These are phyloP conservation scores for Cyanophora paradoxa DNA, from an alignment of 78 protist genomes.

Conservation along the genomic window DNA sequence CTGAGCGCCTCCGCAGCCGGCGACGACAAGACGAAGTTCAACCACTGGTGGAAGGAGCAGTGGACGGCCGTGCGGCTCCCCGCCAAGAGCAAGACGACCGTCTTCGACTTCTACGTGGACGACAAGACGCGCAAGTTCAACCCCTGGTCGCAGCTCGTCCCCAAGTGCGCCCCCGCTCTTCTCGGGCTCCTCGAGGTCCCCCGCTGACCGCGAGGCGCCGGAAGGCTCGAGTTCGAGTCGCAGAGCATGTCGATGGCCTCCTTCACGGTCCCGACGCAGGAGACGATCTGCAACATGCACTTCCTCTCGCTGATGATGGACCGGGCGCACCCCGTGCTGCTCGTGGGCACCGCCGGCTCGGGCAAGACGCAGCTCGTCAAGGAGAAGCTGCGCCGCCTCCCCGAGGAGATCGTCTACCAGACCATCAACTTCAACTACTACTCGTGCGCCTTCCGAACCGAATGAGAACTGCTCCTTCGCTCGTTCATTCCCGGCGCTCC, in stretches of 20 bases:
- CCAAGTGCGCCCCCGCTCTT: too few species aligned
- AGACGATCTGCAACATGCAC: constrained; percentile 7
- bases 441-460: constrained; percentile 30
- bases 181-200: too few species aligned
- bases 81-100: constrained; percentile 15
- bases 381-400: constrained; percentile 7
- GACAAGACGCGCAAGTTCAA: constrained; percentile 9
- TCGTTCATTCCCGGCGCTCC: background rate
- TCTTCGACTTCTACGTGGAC: constrained; percentile 53
- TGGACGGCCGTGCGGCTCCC: constrained; percentile 6
- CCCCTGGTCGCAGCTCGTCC: constrained; percentile 47
- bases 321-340: constrained; percentile 11
- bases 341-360: constrained; percentile 60
- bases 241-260: background rate
- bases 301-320: constrained; percentile 9
- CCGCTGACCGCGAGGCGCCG: too few species aligned
- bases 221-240: constrained; percentile 16
- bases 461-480: too few species aligned
- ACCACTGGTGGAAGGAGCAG: constrained; percentile 45
- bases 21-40: constrained; percentile 41
- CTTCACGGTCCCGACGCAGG: constrained; percentile 15
- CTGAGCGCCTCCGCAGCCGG: constrained; percentile 26
- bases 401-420: background rate
- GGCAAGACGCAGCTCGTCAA: constrained; percentile 62
- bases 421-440: constrained; percentile 54